Evolutionary conservation across 1,139 yeast species (phyloP).

Genomic region (Kodamaea ohmeri): DNA sequence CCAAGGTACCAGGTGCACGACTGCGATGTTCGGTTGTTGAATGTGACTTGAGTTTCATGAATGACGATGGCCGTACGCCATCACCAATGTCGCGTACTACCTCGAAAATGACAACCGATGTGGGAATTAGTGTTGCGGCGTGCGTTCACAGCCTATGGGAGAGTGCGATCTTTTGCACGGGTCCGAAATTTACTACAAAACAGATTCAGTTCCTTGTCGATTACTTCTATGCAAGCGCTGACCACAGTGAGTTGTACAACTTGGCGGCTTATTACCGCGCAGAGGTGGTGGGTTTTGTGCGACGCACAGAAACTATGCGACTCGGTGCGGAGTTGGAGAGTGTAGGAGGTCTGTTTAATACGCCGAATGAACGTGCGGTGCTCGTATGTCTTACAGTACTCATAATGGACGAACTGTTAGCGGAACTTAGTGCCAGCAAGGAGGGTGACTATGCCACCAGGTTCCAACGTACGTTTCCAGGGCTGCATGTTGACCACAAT

Average conservation of each 20-base stretch:
- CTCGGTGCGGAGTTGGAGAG: background rate
- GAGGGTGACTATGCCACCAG: background rate
- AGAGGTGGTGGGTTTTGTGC: conserved; percentile 19
- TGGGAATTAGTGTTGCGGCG: conserved; percentile 13
- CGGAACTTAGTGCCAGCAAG: background rate
- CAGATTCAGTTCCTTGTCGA: conserved; percentile 37
- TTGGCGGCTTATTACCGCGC: conserved; percentile 25
- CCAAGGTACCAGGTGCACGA: conserved; percentile 10
- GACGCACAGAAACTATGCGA: background rate
- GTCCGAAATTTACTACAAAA: conserved; percentile 23
- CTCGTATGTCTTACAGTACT: conserved; percentile 2
- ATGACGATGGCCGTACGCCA: conserved; percentile 18
- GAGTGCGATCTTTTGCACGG: conserved; percentile 19
- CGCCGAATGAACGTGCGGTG: background rate
- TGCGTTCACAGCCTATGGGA: conserved; percentile 30
- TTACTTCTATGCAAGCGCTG: conserved; percentile 26
- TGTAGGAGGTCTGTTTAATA: background rate
- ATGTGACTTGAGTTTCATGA: conserved; percentile 40
- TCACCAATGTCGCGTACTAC: conserved; percentile 6
- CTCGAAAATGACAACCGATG: background rate
- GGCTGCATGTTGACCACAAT: conserved; percentile 5
- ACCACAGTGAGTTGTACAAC: conserved; percentile 23
- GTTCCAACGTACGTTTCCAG: conserved; percentile 1
- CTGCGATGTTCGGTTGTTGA: conserved; percentile 42
- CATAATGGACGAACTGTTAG: conserved; percentile 3